Evolutionary conservation across 2,329 filamentous ascomycete species (phyloP), one percentile per base, ranked within the genome.

Genomic region (Ascochyta rabiei): DNA sequence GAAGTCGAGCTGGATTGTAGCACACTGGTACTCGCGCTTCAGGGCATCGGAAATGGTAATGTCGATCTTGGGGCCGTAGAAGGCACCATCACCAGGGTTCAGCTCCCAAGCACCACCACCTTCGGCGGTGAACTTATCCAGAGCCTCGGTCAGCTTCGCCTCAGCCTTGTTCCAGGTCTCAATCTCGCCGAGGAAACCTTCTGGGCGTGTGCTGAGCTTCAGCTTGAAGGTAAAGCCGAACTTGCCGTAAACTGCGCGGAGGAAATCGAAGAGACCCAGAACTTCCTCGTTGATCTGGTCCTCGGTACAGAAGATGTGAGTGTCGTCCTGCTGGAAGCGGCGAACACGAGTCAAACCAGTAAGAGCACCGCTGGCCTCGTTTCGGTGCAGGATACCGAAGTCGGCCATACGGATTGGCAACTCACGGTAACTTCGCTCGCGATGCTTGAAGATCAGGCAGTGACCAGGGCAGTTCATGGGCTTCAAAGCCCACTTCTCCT

Each of bases 401-500:
- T 99, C 95, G 46, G 95, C 93, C 78, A 96, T 89, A 70, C 95
- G 85, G 78, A 96, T 88, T 24, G 95, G 95, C 54, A 99, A 81
- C 67, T 98, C 92, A 68, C 89, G 84, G 77, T 98, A 96, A 76
- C 89, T 95, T 68, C 91, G 85, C 70, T 91, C 89, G 48, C 89
- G 85, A 75, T 93, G 89, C 44, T 84, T 86, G 75, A 96, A 96
- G 69, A 97, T 89, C 62, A 95, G 80, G 76, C 90, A 96, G 77
- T 98, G 93, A 24, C 92, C 92, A 4, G 95, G 95, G 78, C 95
- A 99, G 80, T 98, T 98, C 95, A 98, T 98, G 24, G 93, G 93
- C 80, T 98, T 98, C 46, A 98, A 80, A 15, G 87, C 92, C 81
- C 88, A 92, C 62, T 87, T 82, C 60, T 89, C 89, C 81, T 96